Conservation (phyloP, 768 basidiomycete species). For the Xerocomellus intermedius region DNA sequence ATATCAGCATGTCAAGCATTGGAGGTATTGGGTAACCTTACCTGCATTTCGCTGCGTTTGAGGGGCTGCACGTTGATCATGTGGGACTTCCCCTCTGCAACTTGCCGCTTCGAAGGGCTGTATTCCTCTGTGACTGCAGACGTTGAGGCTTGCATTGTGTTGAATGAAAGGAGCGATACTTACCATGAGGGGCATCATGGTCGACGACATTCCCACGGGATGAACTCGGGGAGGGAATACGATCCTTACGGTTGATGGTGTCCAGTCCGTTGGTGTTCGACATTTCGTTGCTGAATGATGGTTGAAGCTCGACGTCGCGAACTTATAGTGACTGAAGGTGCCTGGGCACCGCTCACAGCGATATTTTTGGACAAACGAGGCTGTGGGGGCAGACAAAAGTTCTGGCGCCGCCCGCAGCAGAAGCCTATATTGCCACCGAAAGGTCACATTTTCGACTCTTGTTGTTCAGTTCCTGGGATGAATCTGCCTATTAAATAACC, state of each 20-base stretch:
- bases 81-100: conserved; percentile 31
- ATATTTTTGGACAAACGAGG: not conserved
- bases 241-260: conserved; percentile 50
- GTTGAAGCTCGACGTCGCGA: not conserved
- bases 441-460: not conserved
- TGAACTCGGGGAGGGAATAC: conserved; percentile 39
- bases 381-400: not conserved
- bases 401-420: conserved; percentile 1
- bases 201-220: conserved; percentile 67
- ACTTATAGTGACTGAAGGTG: conserved; percentile 16
- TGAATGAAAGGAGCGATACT: conserved; percentile 18
- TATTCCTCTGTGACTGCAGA: conserved; percentile 65
- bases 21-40: conserved; percentile 24
- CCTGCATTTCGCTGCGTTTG: conserved; percentile 87
- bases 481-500: too few species aligned
- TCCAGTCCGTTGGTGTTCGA: conserved; percentile 23
- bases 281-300: conserved; percentile 14
- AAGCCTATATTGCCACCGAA: not conserved
- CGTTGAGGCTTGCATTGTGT: conserved; percentile 9
- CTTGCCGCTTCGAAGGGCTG: conserved; percentile 33
- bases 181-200: conserved; percentile 66
- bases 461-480: not conserved
- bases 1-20: conserved; percentile 5
- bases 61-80: conserved; percentile 83
- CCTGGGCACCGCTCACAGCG: conserved; percentile 1